Conservation (phyloP, 2,329 filamentous ascomycete genomes). For the Xylaria digitata region DNA sequence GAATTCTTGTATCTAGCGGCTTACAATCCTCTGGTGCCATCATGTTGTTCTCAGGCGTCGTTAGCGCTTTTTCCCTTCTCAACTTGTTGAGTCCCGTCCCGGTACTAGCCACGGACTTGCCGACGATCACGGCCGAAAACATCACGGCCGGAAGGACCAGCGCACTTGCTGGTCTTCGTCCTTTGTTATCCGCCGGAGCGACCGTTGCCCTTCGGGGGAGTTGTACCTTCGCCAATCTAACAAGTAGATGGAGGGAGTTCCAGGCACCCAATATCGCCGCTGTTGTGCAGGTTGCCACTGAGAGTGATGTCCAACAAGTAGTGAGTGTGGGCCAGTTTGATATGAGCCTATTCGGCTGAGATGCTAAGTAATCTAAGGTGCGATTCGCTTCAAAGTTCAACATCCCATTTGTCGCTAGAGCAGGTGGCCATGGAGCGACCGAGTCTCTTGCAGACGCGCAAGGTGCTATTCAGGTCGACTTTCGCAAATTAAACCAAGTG, state of each 20-base stretch:
- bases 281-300: slow-evolving; percentile 41
- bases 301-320: slow-evolving; percentile 41
- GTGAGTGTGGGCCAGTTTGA: slow-evolving; percentile 29
- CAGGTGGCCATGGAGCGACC: slow-evolving; percentile 45
- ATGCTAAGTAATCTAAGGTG: slow-evolving; percentile 31
- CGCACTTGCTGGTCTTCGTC: slow-evolving; percentile 9
- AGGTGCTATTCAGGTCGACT: slow-evolving; percentile 43
- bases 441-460: slow-evolving; percentile 36
- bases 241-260: slow-evolving; percentile 38
- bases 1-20: neutral
- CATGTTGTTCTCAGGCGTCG: neutral
- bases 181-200: slow-evolving; percentile 21
- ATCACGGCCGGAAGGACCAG: slow-evolving; percentile 6
- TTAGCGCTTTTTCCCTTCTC: neutral
- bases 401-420: slow-evolving; percentile 42
- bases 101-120: neutral
- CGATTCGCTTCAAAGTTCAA: slow-evolving; percentile 36
- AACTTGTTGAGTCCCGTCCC: neutral
- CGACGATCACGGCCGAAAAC: slow-evolving; percentile 10
- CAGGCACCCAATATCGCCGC: slow-evolving; percentile 37
- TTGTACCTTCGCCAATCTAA: slow-evolving; percentile 20
- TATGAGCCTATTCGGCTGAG: neutral
- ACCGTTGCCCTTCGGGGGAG: slow-evolving; percentile 6
- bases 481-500: slow-evolving; percentile 46
- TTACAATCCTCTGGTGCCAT: neutral